Evolutionary conservation across 2,329 filamentous ascomycete species (phyloP), one percentile per base, ranked within the genome.

Genomic region (Pyricularia grisea): DNA sequence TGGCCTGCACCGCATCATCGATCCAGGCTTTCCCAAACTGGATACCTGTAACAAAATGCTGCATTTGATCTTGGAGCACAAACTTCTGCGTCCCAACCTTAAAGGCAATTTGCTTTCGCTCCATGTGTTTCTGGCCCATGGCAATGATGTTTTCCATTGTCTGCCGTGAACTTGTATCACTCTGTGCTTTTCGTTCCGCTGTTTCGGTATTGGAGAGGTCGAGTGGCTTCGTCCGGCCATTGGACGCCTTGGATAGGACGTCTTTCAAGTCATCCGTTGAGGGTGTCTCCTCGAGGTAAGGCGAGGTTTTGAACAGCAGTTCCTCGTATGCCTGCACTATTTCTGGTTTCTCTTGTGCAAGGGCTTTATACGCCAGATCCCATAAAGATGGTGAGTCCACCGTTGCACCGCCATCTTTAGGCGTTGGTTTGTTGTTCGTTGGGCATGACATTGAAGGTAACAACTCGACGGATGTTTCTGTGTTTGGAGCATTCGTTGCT

Each of bases 301-400:
- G 17, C 60, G 30, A 30, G 58, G 42, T 67, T 50, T 36, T 65
- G 42, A 28, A 63, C 50, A 70, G 66, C 50, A 70, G 67, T 28
- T 68, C 61, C 25, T 65, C 60, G 30, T 70, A 70, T 10, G 36
- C 50, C 31, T 61, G 28, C 12, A 67, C 30, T 20, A 36, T 23
- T 36, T 36, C 67, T 10, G 69, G 67, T 30, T 68, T 65, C 14
- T 70, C 66, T 60, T 68, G 23, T 25, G 55, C 23, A 20, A 70
- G 69, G 11, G 69, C 69, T 42, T 70, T 66, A n/a, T 67, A 70
- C 9, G 69, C 69, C n/a, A 31, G 23, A 58, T 70, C 69, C 69
- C 69, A 70, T 17, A 66, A 31, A 23, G 69, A 70, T 20, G n/a
- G 11, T 30, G 28, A 33, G 28, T 50, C 33, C 12, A 50, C 50